Evolutionary conservation across 352 stramenopile genomes (phyloP).

Genomic region (Phytophthora vignae): DNA sequence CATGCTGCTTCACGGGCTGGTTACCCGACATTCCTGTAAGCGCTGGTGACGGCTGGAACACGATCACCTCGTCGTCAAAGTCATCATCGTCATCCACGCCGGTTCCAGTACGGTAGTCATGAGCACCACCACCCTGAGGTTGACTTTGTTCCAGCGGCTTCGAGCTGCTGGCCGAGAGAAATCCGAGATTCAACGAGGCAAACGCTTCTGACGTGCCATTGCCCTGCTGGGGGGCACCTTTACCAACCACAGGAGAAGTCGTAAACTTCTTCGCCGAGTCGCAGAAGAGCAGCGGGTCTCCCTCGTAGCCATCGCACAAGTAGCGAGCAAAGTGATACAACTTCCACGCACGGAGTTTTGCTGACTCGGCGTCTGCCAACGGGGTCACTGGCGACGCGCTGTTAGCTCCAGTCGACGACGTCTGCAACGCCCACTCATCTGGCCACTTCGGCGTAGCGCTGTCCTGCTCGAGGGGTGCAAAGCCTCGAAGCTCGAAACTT

Average conservation of each 20-base stretch:
- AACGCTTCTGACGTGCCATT: slow-evolving; percentile 26
- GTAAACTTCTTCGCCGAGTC: slow-evolving; percentile 35
- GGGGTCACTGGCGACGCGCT: slow-evolving; percentile 23
- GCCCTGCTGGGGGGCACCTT: slow-evolving; percentile 18
- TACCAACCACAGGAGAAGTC: slow-evolving; percentile 29
- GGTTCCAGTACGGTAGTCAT: slow-evolving; percentile 6
- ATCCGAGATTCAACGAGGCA: slow-evolving; percentile 41
- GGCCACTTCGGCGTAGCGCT: slow-evolving; percentile 13
- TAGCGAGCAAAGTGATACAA: slow-evolving; percentile 65
- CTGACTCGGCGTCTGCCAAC: slow-evolving; percentile 53
- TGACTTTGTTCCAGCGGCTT: slow-evolving; percentile 23
- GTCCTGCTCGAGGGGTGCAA: slow-evolving; percentile 55
- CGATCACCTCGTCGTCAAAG: slow-evolving; percentile 88
- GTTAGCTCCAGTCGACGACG: slow-evolving; percentile 18
- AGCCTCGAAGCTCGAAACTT: slow-evolving; percentile 75
- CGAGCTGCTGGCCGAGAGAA: slow-evolving; percentile 30
- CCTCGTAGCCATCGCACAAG: slow-evolving; percentile 66
- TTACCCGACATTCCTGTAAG: slow-evolving; percentile 36
- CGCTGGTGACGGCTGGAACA: slow-evolving; percentile 73
- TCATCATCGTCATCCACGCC: slow-evolving; percentile 69
- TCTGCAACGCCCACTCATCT: slow-evolving; percentile 42
- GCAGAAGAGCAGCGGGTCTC: slow-evolving; percentile 65
- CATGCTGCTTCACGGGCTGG: slow-evolving; percentile 33
- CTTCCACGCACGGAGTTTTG: slow-evolving; percentile 69
- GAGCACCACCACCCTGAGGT: slow-evolving; percentile 15